Percentiles rank a stretch among this genome's conserved stretches.
Evolutionary conservation across 2,329 filamentous ascomycete genomes (phyloP).

Genomic region (Tolypocladium paradoxum): DNA sequence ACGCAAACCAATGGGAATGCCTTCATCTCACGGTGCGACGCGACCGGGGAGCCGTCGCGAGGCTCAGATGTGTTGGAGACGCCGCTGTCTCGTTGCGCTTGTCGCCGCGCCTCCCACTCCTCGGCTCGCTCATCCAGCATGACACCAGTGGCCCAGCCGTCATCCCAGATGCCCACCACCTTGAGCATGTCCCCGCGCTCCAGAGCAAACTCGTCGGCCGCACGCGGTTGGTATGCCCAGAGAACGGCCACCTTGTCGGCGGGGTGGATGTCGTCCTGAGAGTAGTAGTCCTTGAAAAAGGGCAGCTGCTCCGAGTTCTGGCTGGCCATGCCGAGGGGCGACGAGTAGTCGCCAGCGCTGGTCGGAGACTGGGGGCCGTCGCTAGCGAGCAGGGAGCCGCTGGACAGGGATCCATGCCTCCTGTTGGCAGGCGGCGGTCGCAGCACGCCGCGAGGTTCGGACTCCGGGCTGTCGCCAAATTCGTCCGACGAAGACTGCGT

Average conservation of each 20-base stretch:
- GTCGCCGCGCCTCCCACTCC: constrained; percentile 71
- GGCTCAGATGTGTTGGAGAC: constrained; percentile 70
- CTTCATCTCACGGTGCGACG: constrained; percentile 69
- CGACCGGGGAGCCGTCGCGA: constrained; percentile 50
- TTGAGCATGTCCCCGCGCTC: constrained; percentile 98
- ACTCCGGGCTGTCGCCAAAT: constrained; percentile 61
- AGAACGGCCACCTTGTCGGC: constrained; percentile 82
- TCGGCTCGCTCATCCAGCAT: constrained; percentile 74
- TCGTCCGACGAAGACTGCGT: constrained; percentile 62
- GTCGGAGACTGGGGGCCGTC: constrained; percentile 65
- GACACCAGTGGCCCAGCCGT: constrained; percentile 94
- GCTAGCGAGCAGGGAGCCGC: constrained; percentile 62
- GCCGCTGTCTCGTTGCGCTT: constrained; percentile 81
- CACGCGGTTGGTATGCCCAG: constrained; percentile 94
- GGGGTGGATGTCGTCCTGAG: constrained; percentile 87
- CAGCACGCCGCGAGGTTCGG: constrained; percentile 47
- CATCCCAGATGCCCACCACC: constrained; percentile 96
- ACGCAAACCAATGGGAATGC: constrained; percentile 96
- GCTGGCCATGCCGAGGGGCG: constrained; percentile 70
- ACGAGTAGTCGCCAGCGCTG: constrained; percentile 67
- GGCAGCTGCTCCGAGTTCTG: constrained; percentile 91
- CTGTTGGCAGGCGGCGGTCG: constrained; percentile 51
- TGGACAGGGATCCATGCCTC: constrained; percentile 82
- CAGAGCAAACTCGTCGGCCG: constrained; percentile 82
- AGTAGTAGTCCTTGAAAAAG: constrained; percentile 99